Base-by-base conservation (phyloP, 1,284 basidiomycete species). In the Baeospora myosura region DNA sequence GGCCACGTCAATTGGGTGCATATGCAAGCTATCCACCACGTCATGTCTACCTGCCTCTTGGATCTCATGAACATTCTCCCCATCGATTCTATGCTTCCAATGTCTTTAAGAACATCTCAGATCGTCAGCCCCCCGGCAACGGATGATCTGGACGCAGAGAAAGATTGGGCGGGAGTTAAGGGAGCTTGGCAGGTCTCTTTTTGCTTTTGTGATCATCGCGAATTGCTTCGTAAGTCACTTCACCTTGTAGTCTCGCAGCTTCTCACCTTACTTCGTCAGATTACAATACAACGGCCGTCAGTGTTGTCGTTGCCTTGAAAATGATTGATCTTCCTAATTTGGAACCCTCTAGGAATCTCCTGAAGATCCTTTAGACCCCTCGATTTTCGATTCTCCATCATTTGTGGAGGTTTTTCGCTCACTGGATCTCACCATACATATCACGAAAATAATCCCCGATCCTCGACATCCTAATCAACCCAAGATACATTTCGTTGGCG, bases 141-240 rank as follows among this genome's bases (percentile, higher is more conserved):
- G n/a, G n/a, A n/a, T n/a, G 48, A 51, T 0, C 66, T 54, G 0
- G 25, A 69, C 21, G 60, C 68, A 38, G 49, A 56, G 12, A 71
- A 75, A 45, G 82, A 86, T 55, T 85, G 81, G 82, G 81, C 74
- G 0, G 76, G 76, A 2, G 59, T 84, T 1, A 62, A 64, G 22
- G 82, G 82, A 0, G 28, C 56, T 12, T 86, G 82, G 82, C 57
- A 62, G 3, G 68, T 76, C 6, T 71, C 72, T 22, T 84, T 82
- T 50, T 78, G 72, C 44, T 86, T 81, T 54, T 71, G 75, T 40
- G 81, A 86, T 55, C 81, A 85, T 52, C 60, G 74, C 5, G 74
- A 76, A 32, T 62, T 84, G 32, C 54, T 82, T 28, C 58, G 82
- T 83, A 51, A 60, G 72, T 58, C n/a, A n/a, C n/a, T n/a, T n/a